These are phyloP conservation scores for Sphagnum magellanicum DNA, from an alignment of 228 moss, liverwort and hornwort species.

Conservation along the genomic window DNA sequence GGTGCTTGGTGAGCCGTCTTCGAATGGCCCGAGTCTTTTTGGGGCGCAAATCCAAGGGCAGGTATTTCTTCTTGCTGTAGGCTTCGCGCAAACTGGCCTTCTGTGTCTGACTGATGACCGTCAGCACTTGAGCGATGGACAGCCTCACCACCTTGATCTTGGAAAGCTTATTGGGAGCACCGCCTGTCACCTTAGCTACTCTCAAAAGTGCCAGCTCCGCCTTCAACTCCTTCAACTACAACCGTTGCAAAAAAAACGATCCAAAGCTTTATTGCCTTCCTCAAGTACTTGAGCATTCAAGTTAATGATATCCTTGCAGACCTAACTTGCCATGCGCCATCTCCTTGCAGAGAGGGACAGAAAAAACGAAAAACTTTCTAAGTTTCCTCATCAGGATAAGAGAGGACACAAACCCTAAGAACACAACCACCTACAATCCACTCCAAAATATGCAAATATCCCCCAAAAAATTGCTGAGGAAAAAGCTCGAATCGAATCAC, in stretches of 20 bases:
- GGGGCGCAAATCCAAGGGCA: slow-evolving; percentile 82
- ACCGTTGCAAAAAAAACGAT: background rate
- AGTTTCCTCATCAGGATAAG: no score
- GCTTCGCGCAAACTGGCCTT: slow-evolving; percentile 78
- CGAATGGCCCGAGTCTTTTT: slow-evolving; percentile 94
- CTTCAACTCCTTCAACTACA: slow-evolving; percentile 85
- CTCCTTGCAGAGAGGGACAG: no score
- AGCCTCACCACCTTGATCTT: slow-evolving; percentile 96
- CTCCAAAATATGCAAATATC: background rate
- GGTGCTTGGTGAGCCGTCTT: slow-evolving; percentile 76
- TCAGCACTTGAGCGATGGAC: slow-evolving; percentile 86
- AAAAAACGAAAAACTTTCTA: no score
- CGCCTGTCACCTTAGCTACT: slow-evolving; percentile 90
- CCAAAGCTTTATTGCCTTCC: background rate
- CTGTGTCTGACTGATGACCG: slow-evolving; percentile 85
- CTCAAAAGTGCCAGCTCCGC: slow-evolving; percentile 83
- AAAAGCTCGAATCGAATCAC: background rate
- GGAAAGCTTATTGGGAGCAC: slow-evolving; percentile 87
- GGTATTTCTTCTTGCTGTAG: slow-evolving; percentile 74
- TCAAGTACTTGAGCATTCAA: background rate
- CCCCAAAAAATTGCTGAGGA: background rate
- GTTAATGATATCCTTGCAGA: background rate
- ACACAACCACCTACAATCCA: background rate
- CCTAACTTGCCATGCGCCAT: background rate
- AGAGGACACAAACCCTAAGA: background rate